A percentile compares a stretch with the other conserved stretches of the same genome.
Conservation (phyloP, 306 rosid genomes). For the Argentina anserina region DNA sequence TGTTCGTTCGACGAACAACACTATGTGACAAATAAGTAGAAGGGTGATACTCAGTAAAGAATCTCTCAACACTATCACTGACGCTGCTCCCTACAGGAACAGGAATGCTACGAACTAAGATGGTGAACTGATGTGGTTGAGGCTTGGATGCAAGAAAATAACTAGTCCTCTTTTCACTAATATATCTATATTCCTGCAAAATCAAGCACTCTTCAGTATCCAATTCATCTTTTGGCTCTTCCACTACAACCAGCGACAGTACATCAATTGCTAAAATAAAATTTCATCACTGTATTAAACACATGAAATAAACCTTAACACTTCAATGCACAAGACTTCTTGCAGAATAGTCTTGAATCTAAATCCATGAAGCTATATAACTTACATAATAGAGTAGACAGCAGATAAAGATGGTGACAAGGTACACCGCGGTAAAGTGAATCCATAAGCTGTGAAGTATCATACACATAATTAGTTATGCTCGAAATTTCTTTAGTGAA, state of each 20-base stretch:
- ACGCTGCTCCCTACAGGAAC: constrained; percentile 40
- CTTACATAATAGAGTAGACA: constrained; percentile 74
- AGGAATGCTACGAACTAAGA: constrained; percentile 77
- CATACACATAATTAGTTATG: not conserved
- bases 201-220: constrained; percentile 27
- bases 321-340: constrained; percentile 15
- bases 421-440: constrained; percentile 86
- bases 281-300: not conserved
- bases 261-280: not conserved
- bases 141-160: constrained; percentile 79
- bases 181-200: constrained; percentile 73
- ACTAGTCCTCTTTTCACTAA: constrained; percentile 64
- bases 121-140: constrained; percentile 84
- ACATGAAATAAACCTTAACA: not conserved
- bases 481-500: constrained; percentile 9
- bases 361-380: constrained; percentile 14
- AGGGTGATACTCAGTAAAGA: constrained; percentile 73
- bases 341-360: constrained; percentile 12
- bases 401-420: constrained; percentile 71
- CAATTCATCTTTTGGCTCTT: constrained; percentile 24
- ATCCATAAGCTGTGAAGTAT: constrained; percentile 71
- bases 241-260: not conserved
- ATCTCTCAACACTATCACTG: constrained; percentile 59
- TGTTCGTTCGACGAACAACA: constrained; percentile 64
- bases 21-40: constrained; percentile 67